These are phyloP conservation scores for Takashimella tepidaria DNA, from an alignment of 1,284 basidiomycete species.

Conservation along the genomic window DNA sequence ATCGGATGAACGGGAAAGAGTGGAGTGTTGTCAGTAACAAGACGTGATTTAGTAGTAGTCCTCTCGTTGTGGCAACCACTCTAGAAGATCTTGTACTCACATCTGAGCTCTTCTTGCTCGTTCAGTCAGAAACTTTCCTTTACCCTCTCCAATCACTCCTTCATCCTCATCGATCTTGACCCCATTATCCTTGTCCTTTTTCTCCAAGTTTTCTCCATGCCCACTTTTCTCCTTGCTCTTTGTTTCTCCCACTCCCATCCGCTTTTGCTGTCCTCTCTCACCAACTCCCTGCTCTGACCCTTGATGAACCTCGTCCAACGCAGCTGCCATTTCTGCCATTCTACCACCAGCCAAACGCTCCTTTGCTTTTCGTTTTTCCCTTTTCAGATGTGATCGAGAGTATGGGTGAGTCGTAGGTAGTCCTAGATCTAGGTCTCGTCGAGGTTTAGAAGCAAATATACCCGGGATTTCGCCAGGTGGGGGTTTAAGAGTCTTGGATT, in stretches of 20 bases:
- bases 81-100: constrained; percentile 26
- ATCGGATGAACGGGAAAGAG: too few species aligned
- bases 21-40: too few species aligned
- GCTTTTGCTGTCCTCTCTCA: too few species aligned
- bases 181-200: constrained; percentile 11
- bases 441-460: not conserved
- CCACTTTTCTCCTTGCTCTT: constrained; percentile 6
- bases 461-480: not conserved
- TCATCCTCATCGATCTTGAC: constrained; percentile 17
- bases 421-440: not conserved
- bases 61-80: too few species aligned
- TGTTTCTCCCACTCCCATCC: not conserved
- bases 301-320: constrained; percentile 23
- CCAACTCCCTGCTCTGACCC: not conserved
- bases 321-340: constrained; percentile 28
- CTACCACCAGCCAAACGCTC: constrained; percentile 32
- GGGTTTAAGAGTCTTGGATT: not conserved
- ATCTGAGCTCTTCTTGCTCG: constrained; percentile 41
- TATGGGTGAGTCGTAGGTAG: constrained; percentile 31
- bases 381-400: constrained; percentile 40
- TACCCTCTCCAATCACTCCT: constrained; percentile 41
- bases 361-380: constrained; percentile 41
- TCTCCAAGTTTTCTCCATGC: constrained; percentile 8
- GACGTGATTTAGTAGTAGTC: too few species aligned
- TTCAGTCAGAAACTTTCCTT: constrained; percentile 39